phyloP scores from a whole-genome alignment of 805 yeast species.

The Candida boleticola region DNA sequence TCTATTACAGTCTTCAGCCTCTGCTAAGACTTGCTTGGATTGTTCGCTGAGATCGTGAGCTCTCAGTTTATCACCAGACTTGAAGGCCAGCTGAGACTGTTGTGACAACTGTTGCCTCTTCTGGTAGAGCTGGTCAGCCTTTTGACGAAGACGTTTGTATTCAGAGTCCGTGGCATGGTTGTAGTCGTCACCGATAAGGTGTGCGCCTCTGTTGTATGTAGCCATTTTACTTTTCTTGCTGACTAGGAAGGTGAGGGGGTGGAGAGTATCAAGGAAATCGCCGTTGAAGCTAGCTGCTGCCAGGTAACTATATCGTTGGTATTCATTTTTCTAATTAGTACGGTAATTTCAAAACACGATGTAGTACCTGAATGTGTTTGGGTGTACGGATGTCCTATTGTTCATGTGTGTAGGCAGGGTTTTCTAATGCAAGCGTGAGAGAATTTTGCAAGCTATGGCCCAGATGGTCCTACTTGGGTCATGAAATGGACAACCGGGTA shows the following conservation, averaged over 20 bases:
- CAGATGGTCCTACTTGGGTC: too few relatives aligned
- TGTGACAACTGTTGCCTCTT: slow-evolving; percentile 54
- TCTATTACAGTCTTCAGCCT: slow-evolving; percentile 68
- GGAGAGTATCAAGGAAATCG: neutral
- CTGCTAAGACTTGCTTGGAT: slow-evolving; percentile 55
- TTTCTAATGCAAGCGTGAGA: too few relatives aligned
- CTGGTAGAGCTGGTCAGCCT: slow-evolving; percentile 67
- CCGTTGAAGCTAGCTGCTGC: too few relatives aligned
- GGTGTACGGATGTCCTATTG: too few relatives aligned
- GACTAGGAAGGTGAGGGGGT: too few relatives aligned
- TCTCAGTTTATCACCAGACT: slow-evolving; percentile 64
- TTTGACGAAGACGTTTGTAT: slow-evolving; percentile 59
- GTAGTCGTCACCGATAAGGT: slow-evolving; percentile 40
- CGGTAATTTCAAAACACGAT: too few relatives aligned
- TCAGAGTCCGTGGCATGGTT: slow-evolving; percentile 70
- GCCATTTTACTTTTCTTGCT: slow-evolving; percentile 10
- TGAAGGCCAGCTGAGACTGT: slow-evolving; percentile 75
- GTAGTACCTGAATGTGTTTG: too few relatives aligned
- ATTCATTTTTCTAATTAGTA: too few relatives aligned
- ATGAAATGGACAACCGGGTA: too few relatives aligned
- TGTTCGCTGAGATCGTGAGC: slow-evolving; percentile 74
- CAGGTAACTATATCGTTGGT: too few relatives aligned
- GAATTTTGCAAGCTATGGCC: too few relatives aligned
- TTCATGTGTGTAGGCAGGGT: too few relatives aligned
- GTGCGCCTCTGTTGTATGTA: slow-evolving; percentile 23